Evolutionary conservation across 306 rosid genomes (phyloP), one percentile per base, ranked within the genome.

Genomic region (Ochetophila trinervis): DNA sequence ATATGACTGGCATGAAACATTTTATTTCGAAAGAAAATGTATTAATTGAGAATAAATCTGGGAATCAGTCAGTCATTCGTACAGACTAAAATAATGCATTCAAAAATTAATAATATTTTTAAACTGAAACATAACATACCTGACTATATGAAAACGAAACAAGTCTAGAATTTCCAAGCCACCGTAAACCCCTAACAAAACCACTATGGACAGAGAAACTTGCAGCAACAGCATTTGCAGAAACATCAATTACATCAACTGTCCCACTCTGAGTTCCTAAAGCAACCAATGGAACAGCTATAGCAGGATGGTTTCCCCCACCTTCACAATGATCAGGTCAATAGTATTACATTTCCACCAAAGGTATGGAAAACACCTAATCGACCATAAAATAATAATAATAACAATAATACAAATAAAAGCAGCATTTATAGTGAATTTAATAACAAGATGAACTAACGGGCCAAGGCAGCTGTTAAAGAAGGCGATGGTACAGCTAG

Each of bases 141-240:
- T 90, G 90, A 73, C 73, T 73, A 75, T 88, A 94, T 64, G 99
- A 94, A 86, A 94, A 94, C 12, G 99, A 94, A 81, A 90, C 99
- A 78, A 94, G 65, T 79, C 99, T 88, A 42, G 99, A 94, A 82
- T 94, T 94, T 73, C 99, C 99, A 17, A 94, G 97, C 99, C 99
- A 94, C 55, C 99, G 84, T 62, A 94, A 76, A 60, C 97, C 99
- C 85, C 96, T 84, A 80, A 94, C 91, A 30, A 69, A 74, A 58
- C 87, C 84, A 66, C 71, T 84, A 75, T 90, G 99, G 56, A 94
- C 95, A 49, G 88, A 83, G 81, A 90, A 84, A 79, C 91, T 88
- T 68, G 90, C 83, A 54, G 99, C 66, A 50, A 94, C 87, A 51
- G 96, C 90, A 83, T 88, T 90, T 68, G 99, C 95, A 74, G 96